Evolutionary conservation across 345 rosid genomes (phyloP), one percentile per base, ranked within the genome.

Genomic region (Xanthoceras sorbifolium): DNA sequence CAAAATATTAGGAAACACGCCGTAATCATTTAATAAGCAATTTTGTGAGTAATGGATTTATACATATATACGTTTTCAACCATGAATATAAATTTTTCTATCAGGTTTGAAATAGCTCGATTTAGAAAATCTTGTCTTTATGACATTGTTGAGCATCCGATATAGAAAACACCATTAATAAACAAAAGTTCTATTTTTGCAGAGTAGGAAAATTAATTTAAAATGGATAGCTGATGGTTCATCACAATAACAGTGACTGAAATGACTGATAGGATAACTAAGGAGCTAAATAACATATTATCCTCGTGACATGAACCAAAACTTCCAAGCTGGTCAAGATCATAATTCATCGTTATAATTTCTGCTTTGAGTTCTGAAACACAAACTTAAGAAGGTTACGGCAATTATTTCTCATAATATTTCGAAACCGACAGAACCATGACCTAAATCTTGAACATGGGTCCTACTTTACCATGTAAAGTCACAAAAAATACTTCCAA

Each of bases 1-100:
- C 18, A 73, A 46, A n/a, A 66, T 26, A 29, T 69, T 17, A 66
- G 69, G 9, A 17, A 54, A 67, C 68, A 71, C 23, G 9, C 18
- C 61, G 52, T 12, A 5, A 54, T 17, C 15, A 12, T 40, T 0
- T 12, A 44, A 69, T 15, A 48, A 6, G 54, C 54, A 15, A 48
- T 48, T 48, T 48, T 48, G n/a, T 48, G 54, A 48, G 3, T 48
- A 48, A 48, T 48, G 54, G 20, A 48, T 15, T 17, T 48, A 48
- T 15, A 42, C 46, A 42, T 42, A 42, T 42, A 48, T 15, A 48
- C 18, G n/a, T 48, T 48, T 14, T 1, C 52, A 46, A 46, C 18
- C 18, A 46, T 2, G 17, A 46, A 14, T 14, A 12, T 46, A 46
- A 46, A 38, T 38, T 46, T 42, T 42, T 46, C 5, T 46, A 18